Conservation (phyloP, 805 yeast species). For the Grigorovia transvaalensis region DNA sequence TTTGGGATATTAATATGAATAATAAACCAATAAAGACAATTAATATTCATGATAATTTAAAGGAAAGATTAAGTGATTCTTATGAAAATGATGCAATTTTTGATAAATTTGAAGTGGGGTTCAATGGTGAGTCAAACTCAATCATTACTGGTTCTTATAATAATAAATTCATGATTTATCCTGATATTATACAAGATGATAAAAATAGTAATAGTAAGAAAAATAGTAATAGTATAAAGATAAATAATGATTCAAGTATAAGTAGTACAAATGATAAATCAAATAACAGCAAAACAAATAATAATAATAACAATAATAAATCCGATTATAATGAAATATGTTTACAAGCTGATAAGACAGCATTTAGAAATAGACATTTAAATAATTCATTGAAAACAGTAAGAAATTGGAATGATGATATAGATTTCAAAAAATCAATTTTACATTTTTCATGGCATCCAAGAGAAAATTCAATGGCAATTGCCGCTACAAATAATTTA, state of each 20-base stretch:
- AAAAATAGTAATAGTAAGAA: not conserved
- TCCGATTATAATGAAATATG: conserved; percentile 43
- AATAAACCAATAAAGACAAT: conserved; percentile 88
- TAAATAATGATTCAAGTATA: conserved; percentile 2
- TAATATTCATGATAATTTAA: conserved; percentile 87
- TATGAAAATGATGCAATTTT: conserved; percentile 97
- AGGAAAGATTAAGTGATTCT: conserved; percentile 90
- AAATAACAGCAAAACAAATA: too few species aligned
- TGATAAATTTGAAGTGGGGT: conserved; percentile 95
- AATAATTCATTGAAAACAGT: not conserved
- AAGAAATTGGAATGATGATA: conserved; percentile 53
- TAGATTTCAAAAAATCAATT: conserved; percentile 90
- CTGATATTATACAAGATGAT: conserved; percentile 47
- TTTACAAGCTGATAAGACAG: conserved; percentile 95
- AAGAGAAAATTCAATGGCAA: conserved; percentile 87
- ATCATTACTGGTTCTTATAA: conserved; percentile 96
- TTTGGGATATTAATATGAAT: conserved; percentile 98
- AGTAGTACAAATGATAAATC: conserved; percentile 4
- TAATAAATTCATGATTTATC: conserved; percentile 94
- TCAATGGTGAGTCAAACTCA: conserved; percentile 83
- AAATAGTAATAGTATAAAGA: not conserved
- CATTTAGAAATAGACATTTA: conserved; percentile 51
- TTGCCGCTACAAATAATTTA: conserved; percentile 94
- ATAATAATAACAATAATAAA: too few species aligned
- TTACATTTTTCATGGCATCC: conserved; percentile 99